A percentile compares a stretch with the other conserved stretches of the same genome.
These are phyloP conservation scores for Aspergillus latus DNA, from an alignment of 2,329 filamentous ascomycete species.

Conservation along the genomic window DNA sequence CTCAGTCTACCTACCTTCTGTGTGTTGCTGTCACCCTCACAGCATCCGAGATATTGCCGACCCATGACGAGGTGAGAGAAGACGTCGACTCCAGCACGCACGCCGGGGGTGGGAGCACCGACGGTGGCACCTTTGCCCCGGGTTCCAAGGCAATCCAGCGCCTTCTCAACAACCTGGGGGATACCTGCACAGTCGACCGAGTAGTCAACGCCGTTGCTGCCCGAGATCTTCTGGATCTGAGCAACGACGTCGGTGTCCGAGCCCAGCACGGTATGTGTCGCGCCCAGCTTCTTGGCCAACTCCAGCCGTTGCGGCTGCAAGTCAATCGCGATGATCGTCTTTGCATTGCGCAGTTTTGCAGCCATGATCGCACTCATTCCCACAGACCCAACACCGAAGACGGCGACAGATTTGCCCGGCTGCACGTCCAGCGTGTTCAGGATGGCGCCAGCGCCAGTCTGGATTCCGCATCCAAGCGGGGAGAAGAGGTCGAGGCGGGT, in stretches of 20 bases:
- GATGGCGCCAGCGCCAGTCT: constrained; percentile 32
- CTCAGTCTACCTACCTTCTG: constrained; percentile 17
- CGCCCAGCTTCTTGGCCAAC: constrained; percentile 27
- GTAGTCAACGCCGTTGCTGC: constrained; percentile 14
- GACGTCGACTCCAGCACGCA: constrained; percentile 17
- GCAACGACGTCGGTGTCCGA: constrained; percentile 10
- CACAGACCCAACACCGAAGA: constrained; percentile 35
- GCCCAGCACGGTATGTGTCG: constrained; percentile 26
- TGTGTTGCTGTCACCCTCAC: constrained; percentile 22
- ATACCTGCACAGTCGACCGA: constrained; percentile 26
- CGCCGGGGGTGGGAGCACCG: constrained; percentile 20
- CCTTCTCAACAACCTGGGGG: constrained; percentile 18
- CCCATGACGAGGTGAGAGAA: constrained; percentile 22
- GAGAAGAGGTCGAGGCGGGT: constrained; percentile 21
- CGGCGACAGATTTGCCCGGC: constrained; percentile 22
- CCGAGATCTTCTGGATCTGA: constrained; percentile 11
- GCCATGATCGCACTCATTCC: constrained; percentile 37
- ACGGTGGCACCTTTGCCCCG: constrained; percentile 22
- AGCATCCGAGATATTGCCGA: constrained; percentile 24
- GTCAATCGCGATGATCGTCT: constrained; percentile 31
- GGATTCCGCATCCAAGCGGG: constrained; percentile 32
- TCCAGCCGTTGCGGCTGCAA: constrained; percentile 20
- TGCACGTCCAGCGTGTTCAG: constrained; percentile 24
- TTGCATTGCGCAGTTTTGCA: constrained; percentile 24
- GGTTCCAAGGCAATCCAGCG: constrained; percentile 22